These are phyloP conservation scores for Starmerella asiatica DNA, from an alignment of 805 yeast genomes.

Conservation along the genomic window DNA sequence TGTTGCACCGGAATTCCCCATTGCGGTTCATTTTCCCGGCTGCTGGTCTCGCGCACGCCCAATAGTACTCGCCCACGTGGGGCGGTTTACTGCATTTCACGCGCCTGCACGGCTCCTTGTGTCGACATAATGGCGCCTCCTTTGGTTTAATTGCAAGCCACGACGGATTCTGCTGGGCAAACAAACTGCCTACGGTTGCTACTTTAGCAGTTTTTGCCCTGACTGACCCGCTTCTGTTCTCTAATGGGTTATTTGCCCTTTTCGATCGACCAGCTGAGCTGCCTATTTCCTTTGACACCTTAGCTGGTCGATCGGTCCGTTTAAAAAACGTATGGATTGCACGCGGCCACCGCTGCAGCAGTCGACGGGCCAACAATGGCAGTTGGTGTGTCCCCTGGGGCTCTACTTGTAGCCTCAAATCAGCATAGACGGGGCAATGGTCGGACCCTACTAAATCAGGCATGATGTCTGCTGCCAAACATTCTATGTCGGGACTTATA, in stretches of 20 bases:
- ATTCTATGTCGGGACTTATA: constrained; percentile 31
- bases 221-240: not conserved
- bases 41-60: constrained; percentile 28
- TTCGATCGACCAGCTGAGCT: no score
- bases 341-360: constrained; percentile 3
- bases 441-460: constrained; percentile 73
- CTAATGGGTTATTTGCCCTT: no score
- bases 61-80: constrained; percentile 29
- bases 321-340: constrained; percentile 4
- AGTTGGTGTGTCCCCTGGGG: constrained; percentile 6
- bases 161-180: constrained; percentile 2
- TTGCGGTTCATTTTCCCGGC: constrained; percentile 17
- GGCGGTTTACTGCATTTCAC: constrained; percentile 23
- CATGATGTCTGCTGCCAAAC: constrained; percentile 44
- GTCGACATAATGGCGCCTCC: constrained; percentile 18
- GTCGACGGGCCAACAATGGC: constrained; percentile 6
- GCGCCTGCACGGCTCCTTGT: constrained; percentile 27
- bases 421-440: constrained; percentile 83
- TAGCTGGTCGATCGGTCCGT: not conserved
- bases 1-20: constrained; percentile 24
- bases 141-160: constrained; percentile 2
- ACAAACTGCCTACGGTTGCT: constrained; percentile 4
- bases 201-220: constrained; percentile 1
- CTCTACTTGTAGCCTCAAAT: constrained; percentile 30
- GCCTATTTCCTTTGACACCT: no score